Evolutionary conservation across 2,329 filamentous ascomycete species (phyloP).

Genomic region (Onygenales sp.): DNA sequence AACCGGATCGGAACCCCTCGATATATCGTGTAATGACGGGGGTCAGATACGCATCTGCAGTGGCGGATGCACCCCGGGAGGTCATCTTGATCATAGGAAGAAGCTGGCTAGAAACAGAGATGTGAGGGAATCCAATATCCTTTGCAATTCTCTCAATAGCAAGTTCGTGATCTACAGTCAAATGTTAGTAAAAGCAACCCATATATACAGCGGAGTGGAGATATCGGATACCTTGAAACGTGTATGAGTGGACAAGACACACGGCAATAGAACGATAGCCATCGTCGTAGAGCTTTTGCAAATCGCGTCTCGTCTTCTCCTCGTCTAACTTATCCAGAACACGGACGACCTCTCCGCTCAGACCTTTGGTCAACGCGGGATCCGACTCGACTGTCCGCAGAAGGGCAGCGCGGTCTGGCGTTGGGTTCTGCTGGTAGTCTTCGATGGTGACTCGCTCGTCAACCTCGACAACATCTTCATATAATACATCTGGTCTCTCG

Average conservation of each 20-base stretch:
- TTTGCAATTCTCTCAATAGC: background rate
- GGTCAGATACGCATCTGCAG: too few species aligned
- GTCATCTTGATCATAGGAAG: background rate
- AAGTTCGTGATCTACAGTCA: background rate
- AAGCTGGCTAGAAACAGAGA: background rate
- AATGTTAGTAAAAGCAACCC: background rate
- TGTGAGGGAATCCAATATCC: background rate
- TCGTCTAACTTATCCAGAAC: conserved; percentile 52
- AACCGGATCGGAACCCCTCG: too few species aligned
- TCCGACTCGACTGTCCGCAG: conserved; percentile 33
- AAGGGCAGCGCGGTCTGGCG: conserved; percentile 14
- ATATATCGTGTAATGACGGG: too few species aligned
- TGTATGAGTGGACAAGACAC: conserved; percentile 61
- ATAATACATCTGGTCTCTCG: conserved; percentile 69
- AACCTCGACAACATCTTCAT: conserved; percentile 68
- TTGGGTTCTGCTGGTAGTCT: conserved; percentile 1
- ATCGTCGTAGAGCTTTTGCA: conserved; percentile 42
- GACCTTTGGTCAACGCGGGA: conserved; percentile 31
- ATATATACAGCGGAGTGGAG: background rate
- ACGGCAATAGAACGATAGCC: conserved; percentile 29
- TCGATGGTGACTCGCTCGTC: conserved; percentile 77
- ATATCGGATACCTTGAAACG: background rate
- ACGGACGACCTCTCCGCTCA: conserved; percentile 54
- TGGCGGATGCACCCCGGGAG: too few species aligned
- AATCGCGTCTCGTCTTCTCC: conserved; percentile 43